Evolutionary conservation across 768 basidiomycete species (phyloP), one percentile per base, ranked within the genome.

Genomic region (Leccinum variicolor): DNA sequence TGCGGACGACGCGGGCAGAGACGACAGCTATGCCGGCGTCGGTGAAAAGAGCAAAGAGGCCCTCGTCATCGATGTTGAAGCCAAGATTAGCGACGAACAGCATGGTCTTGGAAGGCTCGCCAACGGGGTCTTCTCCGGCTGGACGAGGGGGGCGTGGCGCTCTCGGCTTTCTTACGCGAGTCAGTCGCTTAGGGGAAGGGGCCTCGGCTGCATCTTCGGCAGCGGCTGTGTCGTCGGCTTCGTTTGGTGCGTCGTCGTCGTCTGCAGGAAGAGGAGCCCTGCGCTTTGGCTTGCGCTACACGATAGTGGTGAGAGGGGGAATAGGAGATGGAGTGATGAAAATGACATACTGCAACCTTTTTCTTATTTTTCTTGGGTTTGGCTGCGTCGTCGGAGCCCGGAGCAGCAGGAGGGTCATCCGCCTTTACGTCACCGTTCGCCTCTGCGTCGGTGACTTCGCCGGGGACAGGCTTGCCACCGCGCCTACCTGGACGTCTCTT

Each of bases 31-130:
- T 86, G 62, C 84, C 91, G 23, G 87, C 91, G 62, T 92, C 90
- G 52, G 85, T 89, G 81, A 99, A 98, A 66, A 97, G 79, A 47
- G 84, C 77, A 26, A 82, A 70, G 63, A 99, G 86, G 53, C 81
- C 87, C 29, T 79, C 88, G 69, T 98, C 95, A 57, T 92, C 91
- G 62, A 98, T 84, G 72, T 77, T 86, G 84, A 98, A 98, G 47
- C 94, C 92, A 59, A 98, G 92, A 79, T 98, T 98, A 77, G 95
- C 96, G 65, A 98, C 94, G 67, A 98, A 98, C 64, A 98, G 81
- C 77, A 92, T 85, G 56, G 81, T 89, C 79, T 89, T 89, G 71
- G 92, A 94, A 29, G 88, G 92, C 72, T 93, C 92, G 66, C 94
- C 94, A 54, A 77, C 79, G 28, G 94, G 93, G 59, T 90, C 89